Percentiles rank a stretch among this genome's conserved stretches.
Evolutionary conservation across 2,329 filamentous ascomycete genomes (phyloP).

Genomic region (Hysterium pulicare): DNA sequence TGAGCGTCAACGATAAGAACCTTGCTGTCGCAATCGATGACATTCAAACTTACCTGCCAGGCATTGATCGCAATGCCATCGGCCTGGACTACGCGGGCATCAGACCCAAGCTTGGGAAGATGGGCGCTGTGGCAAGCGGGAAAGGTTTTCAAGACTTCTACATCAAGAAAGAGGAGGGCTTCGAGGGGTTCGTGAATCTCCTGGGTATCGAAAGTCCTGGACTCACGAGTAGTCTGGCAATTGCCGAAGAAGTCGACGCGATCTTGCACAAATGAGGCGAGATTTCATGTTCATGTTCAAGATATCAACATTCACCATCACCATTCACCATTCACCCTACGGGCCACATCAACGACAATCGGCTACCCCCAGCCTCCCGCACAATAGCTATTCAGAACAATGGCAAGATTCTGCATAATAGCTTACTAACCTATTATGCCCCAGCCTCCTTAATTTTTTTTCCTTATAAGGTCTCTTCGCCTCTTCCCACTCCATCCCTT

Average conservation of each 20-base stretch:
- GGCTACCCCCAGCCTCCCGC: too few species aligned
- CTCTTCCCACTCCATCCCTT: too few species aligned
- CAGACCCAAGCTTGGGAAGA: constrained; percentile 72
- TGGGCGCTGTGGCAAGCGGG: constrained; percentile 59
- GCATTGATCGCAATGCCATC: constrained; percentile 63
- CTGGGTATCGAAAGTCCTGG: constrained; percentile 92
- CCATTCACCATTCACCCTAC: too few species aligned
- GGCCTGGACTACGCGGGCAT: constrained; percentile 87
- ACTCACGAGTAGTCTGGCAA: constrained; percentile 80
- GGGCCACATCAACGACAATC: too few species aligned
- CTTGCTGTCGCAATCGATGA: constrained; percentile 66
- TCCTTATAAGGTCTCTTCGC: too few species aligned
- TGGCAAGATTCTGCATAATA: too few species aligned
- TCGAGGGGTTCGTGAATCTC: constrained; percentile 80
- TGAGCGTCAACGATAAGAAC: constrained; percentile 63
- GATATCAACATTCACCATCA: too few species aligned
- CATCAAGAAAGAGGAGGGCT: constrained; percentile 73
- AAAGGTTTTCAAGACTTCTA: constrained; percentile 81
- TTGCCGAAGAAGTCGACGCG: constrained; percentile 70
- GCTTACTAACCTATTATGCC: too few species aligned
- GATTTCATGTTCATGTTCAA: too few species aligned
- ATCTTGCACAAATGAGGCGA: constrained; percentile 46
- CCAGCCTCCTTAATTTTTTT: too few species aligned
- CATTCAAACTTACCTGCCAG: constrained; percentile 76
- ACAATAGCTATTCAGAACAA: too few species aligned